Conservation (phyloP, 2,329 filamentous ascomycete genomes). For the Pseudocercospora vitis region DNA sequence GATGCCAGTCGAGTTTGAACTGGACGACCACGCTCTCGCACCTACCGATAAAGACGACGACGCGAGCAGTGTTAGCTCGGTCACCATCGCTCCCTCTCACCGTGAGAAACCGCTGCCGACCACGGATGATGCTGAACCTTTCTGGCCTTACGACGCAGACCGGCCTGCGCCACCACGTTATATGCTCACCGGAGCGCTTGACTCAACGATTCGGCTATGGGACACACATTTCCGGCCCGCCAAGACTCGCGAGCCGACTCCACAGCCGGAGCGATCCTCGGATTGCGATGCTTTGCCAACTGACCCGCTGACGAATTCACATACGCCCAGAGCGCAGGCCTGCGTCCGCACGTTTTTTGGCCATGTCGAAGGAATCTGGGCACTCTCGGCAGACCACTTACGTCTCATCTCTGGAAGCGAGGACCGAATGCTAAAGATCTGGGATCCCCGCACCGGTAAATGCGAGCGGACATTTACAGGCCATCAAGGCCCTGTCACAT, state of each 20-base stretch:
- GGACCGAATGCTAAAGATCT: constrained; percentile 92
- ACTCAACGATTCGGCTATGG: constrained; percentile 91
- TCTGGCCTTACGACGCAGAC: constrained; percentile 61
- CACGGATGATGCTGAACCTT: constrained; percentile 32
- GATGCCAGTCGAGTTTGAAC: constrained; percentile 83
- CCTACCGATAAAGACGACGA: constrained; percentile 57
- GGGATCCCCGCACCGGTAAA: constrained; percentile 88
- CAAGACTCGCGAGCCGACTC: constrained; percentile 16
- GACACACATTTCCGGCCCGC: constrained; percentile 57
- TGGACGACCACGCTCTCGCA: constrained; percentile 63
- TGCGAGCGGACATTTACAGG: constrained; percentile 92
- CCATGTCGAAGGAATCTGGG: constrained; percentile 95
- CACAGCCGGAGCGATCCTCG: constrained; percentile 11
- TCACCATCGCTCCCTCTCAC: constrained; percentile 26
- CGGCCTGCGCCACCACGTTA: constrained; percentile 80
- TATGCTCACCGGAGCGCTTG: constrained; percentile 88
- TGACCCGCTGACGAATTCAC: constrained; percentile 38
- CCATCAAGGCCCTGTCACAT: constrained; percentile 87
- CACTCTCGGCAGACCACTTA: constrained; percentile 81
- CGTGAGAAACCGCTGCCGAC: constrained; percentile 18
- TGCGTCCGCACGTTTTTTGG: constrained; percentile 94
- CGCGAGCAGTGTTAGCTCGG: constrained; percentile 35
- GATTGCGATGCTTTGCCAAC: constrained; percentile 33
- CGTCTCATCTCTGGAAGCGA: constrained; percentile 87
- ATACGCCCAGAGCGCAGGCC: constrained; percentile 44